Conservation (phyloP, 2,329 filamentous ascomycete genomes). For the Penicillium fuscoglaucum region DNA sequence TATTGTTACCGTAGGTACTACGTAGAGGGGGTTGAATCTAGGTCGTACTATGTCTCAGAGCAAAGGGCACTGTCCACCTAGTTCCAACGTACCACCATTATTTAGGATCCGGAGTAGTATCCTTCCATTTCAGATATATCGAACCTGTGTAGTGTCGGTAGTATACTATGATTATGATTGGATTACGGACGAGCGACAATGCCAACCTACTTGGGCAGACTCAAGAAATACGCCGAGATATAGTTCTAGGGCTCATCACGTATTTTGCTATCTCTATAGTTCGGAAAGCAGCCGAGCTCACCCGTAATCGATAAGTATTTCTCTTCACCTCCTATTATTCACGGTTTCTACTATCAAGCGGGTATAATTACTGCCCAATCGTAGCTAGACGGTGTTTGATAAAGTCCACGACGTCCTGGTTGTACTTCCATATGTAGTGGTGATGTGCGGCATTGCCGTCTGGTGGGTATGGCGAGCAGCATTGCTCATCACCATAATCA, state of each 20-base stretch:
- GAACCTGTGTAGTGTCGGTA: background rate
- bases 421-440: slow-evolving; percentile 14
- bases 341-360: background rate
- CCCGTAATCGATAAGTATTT: background rate
- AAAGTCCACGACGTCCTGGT: slow-evolving; percentile 21
- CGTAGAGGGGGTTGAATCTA: background rate
- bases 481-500: slow-evolving; percentile 17
- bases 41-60: background rate
- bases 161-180: background rate
- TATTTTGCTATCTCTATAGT: background rate
- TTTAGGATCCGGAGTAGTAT: background rate
- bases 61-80: background rate
- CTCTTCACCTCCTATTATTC: background rate
- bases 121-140: background rate
- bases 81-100: background rate
- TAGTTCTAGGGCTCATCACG: background rate
- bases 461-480: slow-evolving; percentile 11
- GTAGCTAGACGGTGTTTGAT: slow-evolving; percentile 11
- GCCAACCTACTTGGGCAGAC: background rate
- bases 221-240: background rate
- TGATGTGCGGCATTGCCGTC: slow-evolving; percentile 19
- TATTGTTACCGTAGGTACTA: background rate
- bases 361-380: background rate
- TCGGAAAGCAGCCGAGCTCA: background rate
- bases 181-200: background rate